Conservation (phyloP, 2,329 filamentous ascomycete species). For the Geosmithia morbida region DNA sequence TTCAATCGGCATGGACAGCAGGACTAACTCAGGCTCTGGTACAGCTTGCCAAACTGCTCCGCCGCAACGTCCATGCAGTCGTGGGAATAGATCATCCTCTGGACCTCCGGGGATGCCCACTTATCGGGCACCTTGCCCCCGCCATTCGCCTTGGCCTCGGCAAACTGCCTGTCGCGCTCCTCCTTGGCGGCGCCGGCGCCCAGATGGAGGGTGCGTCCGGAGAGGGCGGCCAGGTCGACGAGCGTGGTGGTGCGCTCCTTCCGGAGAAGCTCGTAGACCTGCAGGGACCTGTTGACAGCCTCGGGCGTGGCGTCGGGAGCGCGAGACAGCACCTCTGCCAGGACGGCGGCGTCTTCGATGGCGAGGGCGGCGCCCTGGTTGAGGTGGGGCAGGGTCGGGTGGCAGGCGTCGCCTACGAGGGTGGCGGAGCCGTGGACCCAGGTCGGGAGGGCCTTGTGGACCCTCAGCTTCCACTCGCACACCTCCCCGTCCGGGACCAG, state of each 20-base stretch:
- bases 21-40: background rate
- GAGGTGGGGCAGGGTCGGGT: constrained; percentile 52
- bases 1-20: no score
- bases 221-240: constrained; percentile 37
- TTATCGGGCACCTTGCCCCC: constrained; percentile 42
- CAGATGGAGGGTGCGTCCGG: constrained; percentile 36
- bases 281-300: constrained; percentile 31
- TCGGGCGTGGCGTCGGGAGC: constrained; percentile 19
- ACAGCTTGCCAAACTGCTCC: constrained; percentile 33
- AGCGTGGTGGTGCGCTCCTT: constrained; percentile 38
- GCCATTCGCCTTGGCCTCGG: constrained; percentile 27
- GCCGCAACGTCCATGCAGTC: constrained; percentile 41
- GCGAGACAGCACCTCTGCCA: constrained; percentile 35
- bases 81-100: constrained; percentile 48
- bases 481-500: constrained; percentile 47
- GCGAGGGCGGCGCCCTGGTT: constrained; percentile 53
- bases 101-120: constrained; percentile 55
- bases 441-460: constrained; percentile 38
- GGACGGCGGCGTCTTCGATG: constrained; percentile 48
- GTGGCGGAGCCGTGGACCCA: constrained; percentile 43
- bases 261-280: constrained; percentile 39
- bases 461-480: constrained; percentile 49
- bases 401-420: constrained; percentile 49
- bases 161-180: constrained; percentile 40
- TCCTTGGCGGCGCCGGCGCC: constrained; percentile 39